Percentiles rank a stretch among this genome's conserved stretches.
Evolutionary conservation across 164 flowering plant species (phyloP).

Genomic region (Stephania japonica): DNA sequence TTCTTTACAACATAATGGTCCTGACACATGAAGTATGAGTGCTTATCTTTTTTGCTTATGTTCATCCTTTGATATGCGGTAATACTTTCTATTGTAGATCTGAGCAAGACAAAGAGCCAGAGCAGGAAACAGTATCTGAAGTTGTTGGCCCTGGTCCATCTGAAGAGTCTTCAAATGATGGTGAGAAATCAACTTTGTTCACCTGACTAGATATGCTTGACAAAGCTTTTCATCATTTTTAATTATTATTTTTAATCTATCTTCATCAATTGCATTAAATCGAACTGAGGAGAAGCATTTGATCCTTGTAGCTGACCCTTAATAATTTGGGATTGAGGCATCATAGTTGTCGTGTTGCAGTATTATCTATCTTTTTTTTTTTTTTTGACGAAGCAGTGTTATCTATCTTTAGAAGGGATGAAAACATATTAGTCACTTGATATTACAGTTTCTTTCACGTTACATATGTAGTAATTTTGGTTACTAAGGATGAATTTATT

Average conservation of each 20-base stretch:
- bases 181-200: conserved; percentile 32
- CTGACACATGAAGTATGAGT: background rate
- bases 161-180: conserved; percentile 63
- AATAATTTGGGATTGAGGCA: no score
- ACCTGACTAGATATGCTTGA: conserved; percentile 1
- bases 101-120: conserved; percentile 99
- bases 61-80: background rate
- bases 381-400: background rate
- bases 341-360: no score
- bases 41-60: background rate
- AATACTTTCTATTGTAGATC: conserved; percentile 42
- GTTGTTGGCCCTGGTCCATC: conserved; percentile 54
- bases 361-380: background rate
- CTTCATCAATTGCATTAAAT: no score
- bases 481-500: conserved; percentile 12
- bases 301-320: no score
- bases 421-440: background rate
- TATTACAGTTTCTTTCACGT: background rate
- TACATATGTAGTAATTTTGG: background rate
- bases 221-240: background rate
- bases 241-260: no score
- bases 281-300: no score
- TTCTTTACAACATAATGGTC: background rate
- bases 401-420: background rate
- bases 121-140: conserved; percentile 63